Evolutionary conservation across 139 green algal species (phyloP).

Genomic region (Ettlia oleoabundans): DNA sequence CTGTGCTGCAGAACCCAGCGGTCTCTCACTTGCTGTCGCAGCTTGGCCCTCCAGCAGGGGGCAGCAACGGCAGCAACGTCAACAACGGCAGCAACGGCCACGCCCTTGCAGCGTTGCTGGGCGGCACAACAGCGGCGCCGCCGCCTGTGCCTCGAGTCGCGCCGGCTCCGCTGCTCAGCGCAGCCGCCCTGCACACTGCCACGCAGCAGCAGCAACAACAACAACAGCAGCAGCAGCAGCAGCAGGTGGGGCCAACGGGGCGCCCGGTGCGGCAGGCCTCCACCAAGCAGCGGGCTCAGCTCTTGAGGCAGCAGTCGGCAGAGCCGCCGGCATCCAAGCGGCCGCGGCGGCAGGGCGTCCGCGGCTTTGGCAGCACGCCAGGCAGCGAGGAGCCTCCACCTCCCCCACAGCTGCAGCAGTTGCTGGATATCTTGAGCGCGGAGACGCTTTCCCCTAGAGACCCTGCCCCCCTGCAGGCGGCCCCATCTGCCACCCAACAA

Average conservation of each 20-base stretch:
- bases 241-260: background rate
- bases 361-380: background rate
- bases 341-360: background rate
- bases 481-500: background rate
- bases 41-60: too few species aligned
- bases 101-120: too few species aligned
- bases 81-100: too few species aligned
- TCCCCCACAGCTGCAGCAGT: constrained; percentile 22
- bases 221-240: background rate
- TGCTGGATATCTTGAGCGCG: constrained; percentile 2
- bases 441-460: background rate
- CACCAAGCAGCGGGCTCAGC: background rate
- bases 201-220: background rate
- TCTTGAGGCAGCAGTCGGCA: too few species aligned
- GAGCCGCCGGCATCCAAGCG: background rate
- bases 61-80: too few species aligned
- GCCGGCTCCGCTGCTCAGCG: background rate
- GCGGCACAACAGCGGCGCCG: background rate
- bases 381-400: background rate
- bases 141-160: background rate
- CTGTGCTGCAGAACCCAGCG: too few species aligned
- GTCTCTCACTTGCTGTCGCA: too few species aligned
- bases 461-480: background rate
- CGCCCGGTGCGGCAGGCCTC: background rate
- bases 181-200: background rate